Evolutionary conservation across 108 stramenopile genomes (phyloP).

Genomic region (Parmales sp.): DNA sequence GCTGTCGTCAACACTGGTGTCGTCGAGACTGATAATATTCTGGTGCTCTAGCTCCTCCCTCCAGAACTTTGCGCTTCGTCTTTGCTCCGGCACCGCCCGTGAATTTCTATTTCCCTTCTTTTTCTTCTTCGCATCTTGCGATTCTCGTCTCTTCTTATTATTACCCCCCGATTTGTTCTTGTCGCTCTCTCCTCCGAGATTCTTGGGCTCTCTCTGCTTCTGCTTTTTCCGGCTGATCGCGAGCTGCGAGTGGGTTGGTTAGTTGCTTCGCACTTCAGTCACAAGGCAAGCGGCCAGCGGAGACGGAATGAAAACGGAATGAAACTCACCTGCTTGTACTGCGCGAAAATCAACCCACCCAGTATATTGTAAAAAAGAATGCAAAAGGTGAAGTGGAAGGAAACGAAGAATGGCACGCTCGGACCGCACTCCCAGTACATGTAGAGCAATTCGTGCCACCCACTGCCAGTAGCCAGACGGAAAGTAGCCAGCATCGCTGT

Average conservation of each 20-base stretch:
- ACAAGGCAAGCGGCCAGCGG: too few species aligned
- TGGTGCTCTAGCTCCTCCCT: conserved; percentile 5
- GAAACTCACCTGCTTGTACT: conserved; percentile 6
- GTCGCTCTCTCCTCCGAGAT: background rate
- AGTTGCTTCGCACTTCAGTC: too few species aligned
- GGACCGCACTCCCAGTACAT: conserved; percentile 1
- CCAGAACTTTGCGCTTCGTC: background rate
- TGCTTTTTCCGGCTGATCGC: background rate
- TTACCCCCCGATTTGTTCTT: background rate
- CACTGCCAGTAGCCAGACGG: background rate
- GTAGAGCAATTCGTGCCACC: conserved; percentile 1
- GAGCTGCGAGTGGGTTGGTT: background rate
- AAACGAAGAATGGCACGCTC: background rate
- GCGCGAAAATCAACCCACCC: background rate
- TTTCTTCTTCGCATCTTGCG: background rate
- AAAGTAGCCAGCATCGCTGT: background rate
- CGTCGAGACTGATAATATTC: too few species aligned
- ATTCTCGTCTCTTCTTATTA: background rate
- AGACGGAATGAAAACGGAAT: too few species aligned
- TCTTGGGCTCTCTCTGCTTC: background rate
- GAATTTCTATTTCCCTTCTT: background rate
- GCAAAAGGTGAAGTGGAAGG: conserved; percentile 9
- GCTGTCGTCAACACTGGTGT: background rate
- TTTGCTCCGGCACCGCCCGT: conserved; percentile 1
- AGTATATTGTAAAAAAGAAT: conserved; percentile 6